A percentile compares a stretch with the other conserved stretches of the same genome.
Evolutionary conservation across 495 filamentous ascomycete species (phyloP).

Genomic region (Tuber calosporum): DNA sequence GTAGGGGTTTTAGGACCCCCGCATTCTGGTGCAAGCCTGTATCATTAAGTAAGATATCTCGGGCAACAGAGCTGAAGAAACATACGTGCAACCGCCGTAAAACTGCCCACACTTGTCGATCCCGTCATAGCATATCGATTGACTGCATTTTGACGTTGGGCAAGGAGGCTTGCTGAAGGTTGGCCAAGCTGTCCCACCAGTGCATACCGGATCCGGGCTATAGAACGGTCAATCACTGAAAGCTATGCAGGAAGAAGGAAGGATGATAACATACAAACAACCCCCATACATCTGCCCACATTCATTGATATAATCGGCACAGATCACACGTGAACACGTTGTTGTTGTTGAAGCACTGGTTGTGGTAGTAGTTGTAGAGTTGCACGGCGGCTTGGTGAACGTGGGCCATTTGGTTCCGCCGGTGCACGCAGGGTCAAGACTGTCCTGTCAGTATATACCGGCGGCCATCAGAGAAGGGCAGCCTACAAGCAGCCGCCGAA

Average conservation of each 20-base stretch:
- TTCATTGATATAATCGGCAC: conserved; percentile 16
- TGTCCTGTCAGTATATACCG: background rate
- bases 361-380: conserved; percentile 7
- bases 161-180: conserved; percentile 25
- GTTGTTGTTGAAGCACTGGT: background rate
- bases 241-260: background rate
- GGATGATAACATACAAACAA: conserved; percentile 14
- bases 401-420: conserved; percentile 22
- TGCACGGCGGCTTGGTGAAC: conserved; percentile 13
- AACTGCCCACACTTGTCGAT: conserved; percentile 27
- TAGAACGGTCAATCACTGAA: background rate
- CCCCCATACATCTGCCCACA: conserved; percentile 20
- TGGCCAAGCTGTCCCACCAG: conserved; percentile 21
- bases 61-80: background rate
- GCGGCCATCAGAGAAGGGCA: background rate
- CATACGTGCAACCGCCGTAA: conserved; percentile 28
- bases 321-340: conserved; percentile 12
- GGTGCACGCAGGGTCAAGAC: conserved; percentile 23
- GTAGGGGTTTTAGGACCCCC: background rate
- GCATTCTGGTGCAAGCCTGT: background rate
- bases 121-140: conserved; percentile 11
- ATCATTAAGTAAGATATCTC: background rate
- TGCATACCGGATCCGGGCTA: conserved; percentile 24
- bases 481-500: conserved; percentile 32
- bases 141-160: conserved; percentile 5